Conservation (phyloP, 202 grass and related monocot species). For the Setaria italica region DNA sequence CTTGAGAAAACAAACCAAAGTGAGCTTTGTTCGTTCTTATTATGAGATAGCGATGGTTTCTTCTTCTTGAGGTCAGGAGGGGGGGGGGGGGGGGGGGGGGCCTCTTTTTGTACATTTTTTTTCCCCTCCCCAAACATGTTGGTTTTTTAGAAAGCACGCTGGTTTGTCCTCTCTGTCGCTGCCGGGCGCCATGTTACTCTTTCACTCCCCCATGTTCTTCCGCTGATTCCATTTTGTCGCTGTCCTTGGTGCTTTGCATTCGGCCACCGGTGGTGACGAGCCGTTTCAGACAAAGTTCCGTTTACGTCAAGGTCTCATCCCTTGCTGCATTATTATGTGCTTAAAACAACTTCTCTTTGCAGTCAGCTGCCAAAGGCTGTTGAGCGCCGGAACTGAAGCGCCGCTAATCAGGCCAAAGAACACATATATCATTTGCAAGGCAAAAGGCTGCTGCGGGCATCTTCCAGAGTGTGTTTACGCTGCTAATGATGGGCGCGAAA, state of each 20-base stretch:
- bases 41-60: constrained; percentile 52
- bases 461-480: neutral
- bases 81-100: neutral
- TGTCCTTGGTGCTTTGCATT: constrained; percentile 13
- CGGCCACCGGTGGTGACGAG: neutral
- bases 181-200: constrained; percentile 33
- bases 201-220: constrained; percentile 12
- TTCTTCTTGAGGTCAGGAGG: constrained; percentile 27
- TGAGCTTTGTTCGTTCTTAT: constrained; percentile 49
- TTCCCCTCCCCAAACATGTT: constrained; percentile 47
- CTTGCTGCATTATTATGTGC: neutral
- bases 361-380: neutral
- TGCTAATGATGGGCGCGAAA: constrained; percentile 47
- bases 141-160: constrained; percentile 43
- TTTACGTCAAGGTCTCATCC: neutral
- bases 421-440: neutral
- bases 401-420: constrained; percentile 1
- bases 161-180: constrained; percentile 20
- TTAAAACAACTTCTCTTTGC: neutral
- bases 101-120: constrained; percentile 76
- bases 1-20: constrained; percentile 45
- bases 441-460: constrained; percentile 7
- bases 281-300: constrained; percentile 28
- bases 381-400: neutral
- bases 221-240: constrained; percentile 27